Evolutionary conservation across 1,284 basidiomycete species (phyloP), one percentile per base, ranked within the genome.

Genomic region (Cryptococcus jaspeensis): DNA sequence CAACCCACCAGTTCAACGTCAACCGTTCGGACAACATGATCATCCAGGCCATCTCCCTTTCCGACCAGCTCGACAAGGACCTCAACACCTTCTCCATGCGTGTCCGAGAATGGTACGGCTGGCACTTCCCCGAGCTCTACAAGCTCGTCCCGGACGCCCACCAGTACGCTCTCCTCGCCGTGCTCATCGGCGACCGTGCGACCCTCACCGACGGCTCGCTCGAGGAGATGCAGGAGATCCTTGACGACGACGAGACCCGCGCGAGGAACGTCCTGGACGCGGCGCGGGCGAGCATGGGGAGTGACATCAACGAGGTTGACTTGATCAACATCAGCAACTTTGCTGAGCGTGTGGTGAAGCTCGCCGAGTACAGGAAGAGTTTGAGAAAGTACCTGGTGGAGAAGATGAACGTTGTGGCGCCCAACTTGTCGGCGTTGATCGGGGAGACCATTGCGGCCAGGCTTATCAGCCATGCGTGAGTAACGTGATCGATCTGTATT

Each of bases 21-120:
- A 98, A 99, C 85, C 85, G 95, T 65, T 88, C 92, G 62, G 95
- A 99, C 82, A 99, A 99, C 83, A 99, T 99, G 95, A 99, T 99
- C 81, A 99, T 99, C 73, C 96, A 99, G 80, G 95, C 95, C 53
- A 98, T 99, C 73, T 90, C 95, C 2, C 87, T 98, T 55, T 90
- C 98, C 70, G 95, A 99, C 81, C 94, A 97, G 74, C 88, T 99
- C 74, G 95, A 99, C 85, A 99, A 98, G 83, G 95, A 99, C 78
- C 93, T 99, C 76, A 99, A 99, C 82, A 87, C 95, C 25, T 98
- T 99, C 76, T 89, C 93, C 25, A 99, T 99, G 95, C 89, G 95
- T 53, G 87, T 97, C 53, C 84, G 95, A 66, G 95, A 99, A 78
- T 99, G 96, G 96, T 99, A 99, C 78, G 95, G 96, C n/a, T 99